Evolutionary conservation across 306 rosid genomes (phyloP).

Genomic region (Crataegus laevigata): DNA sequence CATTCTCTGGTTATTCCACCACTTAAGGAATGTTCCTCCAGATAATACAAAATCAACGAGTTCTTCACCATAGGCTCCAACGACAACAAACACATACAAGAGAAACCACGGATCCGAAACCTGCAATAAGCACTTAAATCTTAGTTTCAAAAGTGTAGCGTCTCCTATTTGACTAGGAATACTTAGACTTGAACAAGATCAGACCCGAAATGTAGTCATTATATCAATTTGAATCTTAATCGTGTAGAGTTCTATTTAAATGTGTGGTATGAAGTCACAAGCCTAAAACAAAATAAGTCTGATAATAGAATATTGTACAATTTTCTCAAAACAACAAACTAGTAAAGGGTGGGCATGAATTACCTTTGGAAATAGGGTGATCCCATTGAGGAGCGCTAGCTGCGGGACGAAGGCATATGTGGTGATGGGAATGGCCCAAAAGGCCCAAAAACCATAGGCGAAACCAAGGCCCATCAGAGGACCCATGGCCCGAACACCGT

Average conservation of each 20-base stretch:
- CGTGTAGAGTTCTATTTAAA: too few species aligned
- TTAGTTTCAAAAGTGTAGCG: too few species aligned
- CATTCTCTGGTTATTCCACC: slow-evolving; percentile 49
- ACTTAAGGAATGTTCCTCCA: slow-evolving; percentile 17
- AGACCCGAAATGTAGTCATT: too few species aligned
- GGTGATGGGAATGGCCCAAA: slow-evolving; percentile 22
- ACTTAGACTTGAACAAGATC: too few species aligned
- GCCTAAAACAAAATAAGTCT: too few species aligned
- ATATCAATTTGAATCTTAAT: too few species aligned
- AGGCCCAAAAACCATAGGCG: slow-evolving; percentile 14
- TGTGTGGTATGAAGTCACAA: too few species aligned
- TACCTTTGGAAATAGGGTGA: slow-evolving; percentile 31
- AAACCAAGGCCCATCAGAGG: slow-evolving; percentile 25
- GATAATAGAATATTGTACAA: not conserved
- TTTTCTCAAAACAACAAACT: too few species aligned
- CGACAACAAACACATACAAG: slow-evolving; percentile 18
- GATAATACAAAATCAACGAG: slow-evolving; percentile 22
- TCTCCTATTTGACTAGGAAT: not conserved
- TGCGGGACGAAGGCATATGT: slow-evolving; percentile 27
- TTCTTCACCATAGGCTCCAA: slow-evolving; percentile 35
- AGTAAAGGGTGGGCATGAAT: too few species aligned
- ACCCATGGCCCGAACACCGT: slow-evolving; percentile 11
- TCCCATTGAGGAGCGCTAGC: slow-evolving; percentile 25
- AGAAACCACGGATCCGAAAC: slow-evolving; percentile 21
- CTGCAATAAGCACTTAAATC: not conserved